Evolutionary conservation across 257 asterid genomes (phyloP).

Genomic region (Fraxinus excelsior): DNA sequence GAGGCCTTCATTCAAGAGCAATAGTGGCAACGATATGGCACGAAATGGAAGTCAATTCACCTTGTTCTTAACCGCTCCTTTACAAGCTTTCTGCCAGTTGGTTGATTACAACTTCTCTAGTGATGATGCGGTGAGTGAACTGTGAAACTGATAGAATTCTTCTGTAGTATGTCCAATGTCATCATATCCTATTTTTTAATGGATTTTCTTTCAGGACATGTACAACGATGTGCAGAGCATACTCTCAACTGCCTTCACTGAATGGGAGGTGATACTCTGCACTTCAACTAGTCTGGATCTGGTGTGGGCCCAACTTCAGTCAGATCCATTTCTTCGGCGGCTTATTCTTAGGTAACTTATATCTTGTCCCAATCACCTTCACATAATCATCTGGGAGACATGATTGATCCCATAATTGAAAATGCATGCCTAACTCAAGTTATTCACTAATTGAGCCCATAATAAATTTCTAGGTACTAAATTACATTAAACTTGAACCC

Average conservation of each 20-base stretch:
- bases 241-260: constrained; percentile 71
- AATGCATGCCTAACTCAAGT: background rate
- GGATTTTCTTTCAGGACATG: constrained; percentile 50
- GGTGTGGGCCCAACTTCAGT: constrained; percentile 92
- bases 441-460: background rate
- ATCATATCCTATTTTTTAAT: constrained; percentile 9
- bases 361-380: constrained; percentile 8
- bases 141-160: constrained; percentile 18
- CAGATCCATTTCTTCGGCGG: constrained; percentile 83
- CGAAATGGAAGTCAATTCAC: constrained; percentile 89
- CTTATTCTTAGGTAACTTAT: constrained; percentile 72
- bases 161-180: constrained; percentile 17
- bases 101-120: constrained; percentile 56
- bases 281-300: constrained; percentile 72
- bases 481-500: background rate
- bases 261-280: constrained; percentile 92
- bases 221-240: constrained; percentile 51
- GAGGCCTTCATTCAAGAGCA: constrained; percentile 70
- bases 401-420: background rate
- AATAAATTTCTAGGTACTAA: constrained; percentile 2
- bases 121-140: constrained; percentile 56
- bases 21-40: constrained; percentile 41
- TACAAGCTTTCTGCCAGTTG: constrained; percentile 84
- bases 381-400: background rate
- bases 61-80: constrained; percentile 82